phyloP scores from a whole-genome alignment of 192 early-diverging fungal genomes.

The Lunasporangiospora selenospora region DNA sequence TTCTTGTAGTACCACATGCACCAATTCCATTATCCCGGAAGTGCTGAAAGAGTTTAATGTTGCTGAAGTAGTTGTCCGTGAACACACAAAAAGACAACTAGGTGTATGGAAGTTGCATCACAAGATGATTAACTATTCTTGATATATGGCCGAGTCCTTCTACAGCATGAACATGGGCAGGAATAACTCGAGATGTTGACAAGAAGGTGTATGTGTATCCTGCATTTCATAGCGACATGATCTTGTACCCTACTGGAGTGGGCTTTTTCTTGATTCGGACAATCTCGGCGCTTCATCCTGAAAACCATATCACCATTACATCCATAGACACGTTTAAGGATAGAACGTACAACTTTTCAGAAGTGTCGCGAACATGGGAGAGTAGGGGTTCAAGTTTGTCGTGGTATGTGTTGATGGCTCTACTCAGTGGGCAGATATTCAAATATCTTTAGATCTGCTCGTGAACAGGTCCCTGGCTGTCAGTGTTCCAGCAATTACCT shows the following conservation, averaged over 20 bases:
- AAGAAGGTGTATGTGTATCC: slow-evolving; percentile 17
- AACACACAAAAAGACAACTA: background rate
- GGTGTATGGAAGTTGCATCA: slow-evolving; percentile 1
- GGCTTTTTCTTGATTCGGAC: slow-evolving; percentile 20
- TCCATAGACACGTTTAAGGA: slow-evolving; percentile 7
- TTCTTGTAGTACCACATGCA: slow-evolving; percentile 1
- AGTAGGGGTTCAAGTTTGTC: slow-evolving; percentile 7
- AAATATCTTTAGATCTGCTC: slow-evolving; percentile 8
- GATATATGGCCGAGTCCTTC: background rate
- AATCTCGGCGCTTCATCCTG: slow-evolving; percentile 1
- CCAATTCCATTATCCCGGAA: slow-evolving; percentile 8
- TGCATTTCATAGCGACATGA: slow-evolving; percentile 10
- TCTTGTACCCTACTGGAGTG: slow-evolving; percentile 11
- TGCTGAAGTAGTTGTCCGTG: slow-evolving; percentile 21
- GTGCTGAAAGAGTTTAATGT: slow-evolving; percentile 6
- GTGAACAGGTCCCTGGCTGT: background rate
- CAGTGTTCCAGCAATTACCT: background rate
- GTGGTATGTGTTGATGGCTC: background rate
- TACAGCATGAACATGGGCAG: background rate
- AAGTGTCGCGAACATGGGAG: slow-evolving; percentile 8
- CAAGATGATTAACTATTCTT: slow-evolving; percentile 4
- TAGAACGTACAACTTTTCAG: slow-evolving; percentile 17
- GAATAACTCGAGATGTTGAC: background rate
- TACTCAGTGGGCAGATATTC: background rate
- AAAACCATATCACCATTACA: slow-evolving; percentile 7